Conservation (phyloP, 805 yeast genomes). For the Ogataea ganodermae region DNA sequence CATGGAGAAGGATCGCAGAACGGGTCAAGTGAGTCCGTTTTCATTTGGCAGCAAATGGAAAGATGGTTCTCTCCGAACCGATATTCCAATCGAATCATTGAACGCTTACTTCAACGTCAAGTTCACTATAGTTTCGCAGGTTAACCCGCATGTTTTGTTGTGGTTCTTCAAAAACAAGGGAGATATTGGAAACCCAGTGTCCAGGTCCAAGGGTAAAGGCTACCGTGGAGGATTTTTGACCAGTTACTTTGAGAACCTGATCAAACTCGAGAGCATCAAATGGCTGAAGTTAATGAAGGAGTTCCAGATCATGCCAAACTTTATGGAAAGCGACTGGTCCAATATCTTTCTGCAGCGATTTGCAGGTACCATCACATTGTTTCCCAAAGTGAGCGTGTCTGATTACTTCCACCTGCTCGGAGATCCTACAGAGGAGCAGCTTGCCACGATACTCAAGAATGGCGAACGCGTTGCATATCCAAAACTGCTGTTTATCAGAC, state of each 20-base stretch:
- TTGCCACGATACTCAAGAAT: conserved; percentile 54
- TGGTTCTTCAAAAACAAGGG: conserved; percentile 81
- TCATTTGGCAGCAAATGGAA: conserved; percentile 76
- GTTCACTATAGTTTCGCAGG: conserved; percentile 77
- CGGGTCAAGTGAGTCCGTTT: conserved; percentile 55
- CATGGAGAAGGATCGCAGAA: conserved; percentile 53
- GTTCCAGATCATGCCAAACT: conserved; percentile 65
- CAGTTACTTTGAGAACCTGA: conserved; percentile 67
- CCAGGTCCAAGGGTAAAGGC: conserved; percentile 54
- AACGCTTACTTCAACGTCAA: conserved; percentile 76
- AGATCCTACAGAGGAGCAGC: conserved; percentile 64
- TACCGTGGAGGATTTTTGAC: conserved; percentile 78
- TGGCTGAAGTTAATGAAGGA: conserved; percentile 70
- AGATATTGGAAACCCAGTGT: conserved; percentile 76
- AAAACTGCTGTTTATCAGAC: conserved; percentile 60
- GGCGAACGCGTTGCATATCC: conserved; percentile 73
- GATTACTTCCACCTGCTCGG: conserved; percentile 66
- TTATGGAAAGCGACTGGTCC: conserved; percentile 80
- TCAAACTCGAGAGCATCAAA: conserved; percentile 73
- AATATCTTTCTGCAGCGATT: conserved; percentile 73
- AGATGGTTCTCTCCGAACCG: conserved; percentile 79
- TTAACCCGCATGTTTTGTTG: conserved; percentile 76
- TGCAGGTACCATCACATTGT: conserved; percentile 73
- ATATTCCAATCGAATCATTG: conserved; percentile 71
- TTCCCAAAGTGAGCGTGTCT: conserved; percentile 62